Percentiles rank a stretch among this genome's conserved stretches.
These are phyloP conservation scores for Porcisia deanei DNA, from an alignment of 208 protist species.

Conservation along the genomic window DNA sequence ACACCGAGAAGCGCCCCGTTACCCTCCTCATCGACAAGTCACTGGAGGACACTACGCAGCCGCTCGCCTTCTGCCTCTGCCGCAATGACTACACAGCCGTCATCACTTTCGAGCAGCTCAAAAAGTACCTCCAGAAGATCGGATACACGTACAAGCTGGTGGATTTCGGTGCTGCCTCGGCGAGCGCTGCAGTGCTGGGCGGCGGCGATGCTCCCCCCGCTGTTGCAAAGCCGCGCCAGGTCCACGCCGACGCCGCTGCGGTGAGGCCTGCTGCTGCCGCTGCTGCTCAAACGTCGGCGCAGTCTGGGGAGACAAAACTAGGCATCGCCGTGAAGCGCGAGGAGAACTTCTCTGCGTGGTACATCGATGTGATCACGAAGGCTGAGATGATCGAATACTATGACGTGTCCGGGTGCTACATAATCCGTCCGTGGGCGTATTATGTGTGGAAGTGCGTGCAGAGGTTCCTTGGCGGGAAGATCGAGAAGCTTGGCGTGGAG, in stretches of 20 bases:
- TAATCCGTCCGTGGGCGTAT: slow-evolving; percentile 97
- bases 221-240: slow-evolving; percentile 31
- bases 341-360: slow-evolving; percentile 95
- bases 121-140: slow-evolving; percentile 64
- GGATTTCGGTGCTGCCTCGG: slow-evolving; percentile 48
- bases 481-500: slow-evolving; percentile 95
- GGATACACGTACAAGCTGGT: slow-evolving; percentile 69
- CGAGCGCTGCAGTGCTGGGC: slow-evolving; percentile 22
- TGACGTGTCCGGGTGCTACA: slow-evolving; percentile 99
- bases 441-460: slow-evolving; percentile 97
- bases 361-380: slow-evolving; percentile 97
- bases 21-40: slow-evolving; percentile 78
- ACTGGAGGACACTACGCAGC: slow-evolving; percentile 34
- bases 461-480: slow-evolving; percentile 71
- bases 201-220: slow-evolving; percentile 3
- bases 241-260: slow-evolving; percentile 10
- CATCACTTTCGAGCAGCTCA: slow-evolving; percentile 65
- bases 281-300: slow-evolving; percentile 5
- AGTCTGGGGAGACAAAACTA: slow-evolving; percentile 69
- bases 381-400: slow-evolving; percentile 99
- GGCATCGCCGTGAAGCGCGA: slow-evolving; percentile 90
- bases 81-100: slow-evolving; percentile 83
- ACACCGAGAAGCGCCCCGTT: slow-evolving; percentile 59
- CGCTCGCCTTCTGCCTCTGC: slow-evolving; percentile 79
- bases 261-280: slow-evolving; percentile 6